phyloP scores from a whole-genome alignment of 2,329 filamentous ascomycete genomes.

The Diplocarpon rosae region DNA sequence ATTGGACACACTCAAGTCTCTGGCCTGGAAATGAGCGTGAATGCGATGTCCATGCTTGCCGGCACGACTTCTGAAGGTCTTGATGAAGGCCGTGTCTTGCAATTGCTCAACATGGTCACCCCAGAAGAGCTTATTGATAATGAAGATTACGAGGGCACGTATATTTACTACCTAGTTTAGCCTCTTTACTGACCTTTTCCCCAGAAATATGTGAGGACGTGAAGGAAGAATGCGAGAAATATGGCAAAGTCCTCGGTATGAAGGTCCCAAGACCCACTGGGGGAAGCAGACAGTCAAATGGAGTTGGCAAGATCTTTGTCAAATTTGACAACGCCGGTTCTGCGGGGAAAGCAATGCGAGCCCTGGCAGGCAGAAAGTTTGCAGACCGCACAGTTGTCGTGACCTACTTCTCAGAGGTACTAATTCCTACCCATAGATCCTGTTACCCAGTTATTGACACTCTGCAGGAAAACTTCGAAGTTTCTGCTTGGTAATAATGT shows the following conservation, averaged over 20 bases:
- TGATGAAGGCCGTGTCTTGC: conserved; percentile 74
- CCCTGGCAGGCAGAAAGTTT: conserved; percentile 92
- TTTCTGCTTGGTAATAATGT: conserved; percentile 26
- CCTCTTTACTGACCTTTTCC: conserved; percentile 2
- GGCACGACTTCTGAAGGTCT: conserved; percentile 72
- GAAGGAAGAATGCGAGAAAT: conserved; percentile 85
- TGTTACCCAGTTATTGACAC: conserved; percentile 25
- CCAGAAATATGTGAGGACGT: conserved; percentile 95
- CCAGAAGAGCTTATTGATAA: conserved; percentile 86
- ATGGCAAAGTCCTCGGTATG: conserved; percentile 71
- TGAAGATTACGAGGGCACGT: conserved; percentile 85
- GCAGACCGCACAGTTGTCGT: conserved; percentile 92
- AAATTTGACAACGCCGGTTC: conserved; percentile 75
- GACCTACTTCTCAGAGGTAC: conserved; percentile 89
- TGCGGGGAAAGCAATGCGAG: conserved; percentile 73
- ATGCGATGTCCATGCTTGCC: conserved; percentile 95
- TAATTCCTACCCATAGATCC: conserved; percentile 12
- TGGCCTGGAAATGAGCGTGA: conserved; percentile 89
- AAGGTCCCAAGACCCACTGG: conserved; percentile 85
- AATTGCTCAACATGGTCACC: conserved; percentile 97
- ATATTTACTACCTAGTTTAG: not conserved
- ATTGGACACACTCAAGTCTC: conserved; percentile 88
- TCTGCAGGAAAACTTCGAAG: conserved; percentile 77
- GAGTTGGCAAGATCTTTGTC: conserved; percentile 95
- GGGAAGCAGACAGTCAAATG: conserved; percentile 71